Base-by-base conservation (phyloP, 164 flowering plant species). In the Nymphaea thermarum region DNA sequence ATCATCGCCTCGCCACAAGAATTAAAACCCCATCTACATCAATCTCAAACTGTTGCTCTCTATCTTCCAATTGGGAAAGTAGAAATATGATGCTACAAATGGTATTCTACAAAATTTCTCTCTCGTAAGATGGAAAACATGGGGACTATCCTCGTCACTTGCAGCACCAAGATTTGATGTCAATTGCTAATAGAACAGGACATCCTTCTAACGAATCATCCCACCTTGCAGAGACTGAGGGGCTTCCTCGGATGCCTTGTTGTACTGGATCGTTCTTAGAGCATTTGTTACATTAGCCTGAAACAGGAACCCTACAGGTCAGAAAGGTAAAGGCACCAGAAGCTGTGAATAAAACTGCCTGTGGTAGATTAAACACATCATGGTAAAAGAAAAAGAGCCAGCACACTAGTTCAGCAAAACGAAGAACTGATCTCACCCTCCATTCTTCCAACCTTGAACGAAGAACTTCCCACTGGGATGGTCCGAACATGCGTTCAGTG, bases 401-500 rank as follows among this genome's bases (percentile, higher is more conserved):
- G 14, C 3, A 8, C 14, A 51, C 14, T 51, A 2, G 5, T 51
- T 10, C 12, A 51, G 14, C 57, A 51, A 51, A 51, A 51, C 14
- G 57, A 8, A 47, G 4, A 51, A 51, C 14, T 15, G 57, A 51
- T 62, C 42, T 78, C 87, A 91, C 99, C 93, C 84, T 88, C 99
- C 95, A 94, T 55, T 83, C 72, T 43, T 82, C 82, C 17, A 94
- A 84, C 78, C 86, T 89, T 63, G 86, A 68, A 70, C 86, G 74
- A 72, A 91, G 92, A 63, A 76, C 10, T 72, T 76, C 70, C 99
- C 99, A 94, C 68, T 94, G 96, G 18, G 77, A 76, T 65, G 76
- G 74, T 65, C 96, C 97, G 81, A 91, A 91, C 14, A 83, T 75
- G 6, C 96, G 93, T 77, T 90, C 93, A 17, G 82, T 77, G 64